These are phyloP conservation scores for Setomelanomma holmii DNA, from an alignment of 2,329 filamentous ascomycete species.

Conservation along the genomic window DNA sequence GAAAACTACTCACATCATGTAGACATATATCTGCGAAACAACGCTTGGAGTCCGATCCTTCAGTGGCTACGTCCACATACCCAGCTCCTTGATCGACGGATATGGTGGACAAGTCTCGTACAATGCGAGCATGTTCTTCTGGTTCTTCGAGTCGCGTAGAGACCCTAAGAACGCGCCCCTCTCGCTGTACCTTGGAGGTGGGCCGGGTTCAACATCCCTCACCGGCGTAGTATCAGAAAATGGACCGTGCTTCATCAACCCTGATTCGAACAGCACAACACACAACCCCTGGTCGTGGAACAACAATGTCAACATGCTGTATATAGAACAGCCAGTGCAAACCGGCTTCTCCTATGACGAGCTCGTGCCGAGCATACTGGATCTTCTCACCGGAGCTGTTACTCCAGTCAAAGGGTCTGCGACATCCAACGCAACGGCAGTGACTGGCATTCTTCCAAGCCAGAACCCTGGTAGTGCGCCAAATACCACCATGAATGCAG, in stretches of 20 bases:
- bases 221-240: conserved; percentile 26
- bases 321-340: conserved; percentile 70
- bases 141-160: conserved; percentile 28
- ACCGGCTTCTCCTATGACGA: conserved; percentile 67
- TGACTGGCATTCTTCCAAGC: conserved; percentile 13
- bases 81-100: conserved; percentile 23
- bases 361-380: conserved; percentile 15
- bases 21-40: conserved; percentile 57
- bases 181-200: conserved; percentile 19
- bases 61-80: conserved; percentile 64
- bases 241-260: conserved; percentile 23
- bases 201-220: conserved; percentile 26
- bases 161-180: conserved; percentile 22
- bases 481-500: conserved; percentile 27
- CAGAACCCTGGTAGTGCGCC: conserved; percentile 10
- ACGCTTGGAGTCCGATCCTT: conserved; percentile 60
- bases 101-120: conserved; percentile 10
- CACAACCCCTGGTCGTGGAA: conserved; percentile 33
- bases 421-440: conserved; percentile 10
- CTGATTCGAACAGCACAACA: conserved; percentile 25
- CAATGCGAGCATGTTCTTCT: conserved; percentile 29
- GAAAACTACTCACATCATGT: background rate
- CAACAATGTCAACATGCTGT: conserved; percentile 57
- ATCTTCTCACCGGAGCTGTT: conserved; percentile 17
- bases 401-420: conserved; percentile 11